These are phyloP conservation scores for Guillardia theta DNA, from an alignment of 78 protist genomes.

Conservation along the genomic window DNA sequence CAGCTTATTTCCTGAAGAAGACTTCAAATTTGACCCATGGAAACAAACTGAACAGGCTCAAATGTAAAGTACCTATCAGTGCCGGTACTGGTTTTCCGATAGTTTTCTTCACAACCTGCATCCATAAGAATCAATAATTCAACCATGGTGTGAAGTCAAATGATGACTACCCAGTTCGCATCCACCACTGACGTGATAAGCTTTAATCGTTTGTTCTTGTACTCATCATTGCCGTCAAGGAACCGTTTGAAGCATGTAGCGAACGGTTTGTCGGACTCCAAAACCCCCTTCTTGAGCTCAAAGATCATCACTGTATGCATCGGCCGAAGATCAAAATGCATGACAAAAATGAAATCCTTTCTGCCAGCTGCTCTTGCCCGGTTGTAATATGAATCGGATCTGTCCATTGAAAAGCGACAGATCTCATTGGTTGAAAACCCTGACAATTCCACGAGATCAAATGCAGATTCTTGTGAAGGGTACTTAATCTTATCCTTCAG, in stretches of 20 bases:
- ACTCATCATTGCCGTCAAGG: not conserved
- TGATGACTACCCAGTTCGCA: not conserved
- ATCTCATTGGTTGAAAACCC: not conserved
- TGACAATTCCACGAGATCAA: not conserved
- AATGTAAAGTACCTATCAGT: too few relatives aligned
- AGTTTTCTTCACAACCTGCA: not conserved
- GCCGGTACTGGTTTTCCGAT: constrained; percentile 27
- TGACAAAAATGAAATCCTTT: not conserved
- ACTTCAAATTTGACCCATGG: too few relatives aligned
- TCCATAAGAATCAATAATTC: not conserved
- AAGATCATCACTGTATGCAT: not conserved
- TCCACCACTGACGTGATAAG: not conserved
- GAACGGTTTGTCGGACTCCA: not conserved
- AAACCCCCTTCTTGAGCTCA: not conserved
- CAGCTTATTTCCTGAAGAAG: constrained; percentile 31
- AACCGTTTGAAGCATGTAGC: not conserved
- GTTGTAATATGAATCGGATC: not conserved
- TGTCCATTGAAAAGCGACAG: not conserved
- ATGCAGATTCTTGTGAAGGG: not conserved
- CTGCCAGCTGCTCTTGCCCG: not conserved
- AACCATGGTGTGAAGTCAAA: not conserved
- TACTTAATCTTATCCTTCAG: not conserved
- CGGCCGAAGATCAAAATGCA: not conserved
- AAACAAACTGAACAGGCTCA: too few relatives aligned
- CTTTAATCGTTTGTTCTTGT: not conserved